Evolutionary conservation across 2,329 filamentous ascomycete genomes (phyloP).

Genomic region (Cordyceps fumosorosea): DNA sequence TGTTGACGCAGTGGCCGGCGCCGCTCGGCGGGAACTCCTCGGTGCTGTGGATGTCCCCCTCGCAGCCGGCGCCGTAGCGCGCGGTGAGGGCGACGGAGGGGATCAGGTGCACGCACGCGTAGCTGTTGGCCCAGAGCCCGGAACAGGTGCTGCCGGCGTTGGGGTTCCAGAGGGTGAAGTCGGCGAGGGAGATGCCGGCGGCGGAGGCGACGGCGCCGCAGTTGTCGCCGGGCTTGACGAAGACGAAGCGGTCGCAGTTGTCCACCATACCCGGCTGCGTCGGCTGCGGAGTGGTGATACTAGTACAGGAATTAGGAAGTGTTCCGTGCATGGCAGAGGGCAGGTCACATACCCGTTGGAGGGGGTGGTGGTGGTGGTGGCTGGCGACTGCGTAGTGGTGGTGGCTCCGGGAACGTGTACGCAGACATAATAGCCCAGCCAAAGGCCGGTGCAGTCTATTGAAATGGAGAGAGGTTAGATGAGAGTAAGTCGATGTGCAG

Average conservation of each 20-base stretch:
- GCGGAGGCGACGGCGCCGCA: neutral
- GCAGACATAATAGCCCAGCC: neutral
- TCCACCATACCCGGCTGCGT: slow-evolving; percentile 25
- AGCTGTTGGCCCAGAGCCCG: neutral
- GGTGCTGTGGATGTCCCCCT: slow-evolving; percentile 2
- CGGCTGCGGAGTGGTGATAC: neutral
- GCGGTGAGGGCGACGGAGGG: neutral
- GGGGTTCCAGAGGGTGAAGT: slow-evolving; percentile 12
- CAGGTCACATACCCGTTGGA: neutral
- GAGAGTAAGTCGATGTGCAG: neutral
- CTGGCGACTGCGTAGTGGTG: neutral
- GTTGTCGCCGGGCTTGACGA: neutral
- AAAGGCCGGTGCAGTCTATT: neutral
- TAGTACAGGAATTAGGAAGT: neutral
- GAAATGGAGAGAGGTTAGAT: neutral
- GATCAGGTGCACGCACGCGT: neutral
- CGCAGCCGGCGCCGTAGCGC: slow-evolving; percentile 5
- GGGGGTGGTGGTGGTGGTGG: neutral
- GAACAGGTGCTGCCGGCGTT: neutral
- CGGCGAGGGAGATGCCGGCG: neutral
- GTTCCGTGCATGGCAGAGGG: neutral
- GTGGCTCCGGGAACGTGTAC: neutral
- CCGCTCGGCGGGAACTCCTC: neutral
- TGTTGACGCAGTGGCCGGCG: slow-evolving; percentile 10
- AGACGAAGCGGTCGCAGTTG: slow-evolving; percentile 56